Base-by-base conservation (phyloP, 768 basidiomycete genomes). In the Glaciozyma martinii region DNA sequence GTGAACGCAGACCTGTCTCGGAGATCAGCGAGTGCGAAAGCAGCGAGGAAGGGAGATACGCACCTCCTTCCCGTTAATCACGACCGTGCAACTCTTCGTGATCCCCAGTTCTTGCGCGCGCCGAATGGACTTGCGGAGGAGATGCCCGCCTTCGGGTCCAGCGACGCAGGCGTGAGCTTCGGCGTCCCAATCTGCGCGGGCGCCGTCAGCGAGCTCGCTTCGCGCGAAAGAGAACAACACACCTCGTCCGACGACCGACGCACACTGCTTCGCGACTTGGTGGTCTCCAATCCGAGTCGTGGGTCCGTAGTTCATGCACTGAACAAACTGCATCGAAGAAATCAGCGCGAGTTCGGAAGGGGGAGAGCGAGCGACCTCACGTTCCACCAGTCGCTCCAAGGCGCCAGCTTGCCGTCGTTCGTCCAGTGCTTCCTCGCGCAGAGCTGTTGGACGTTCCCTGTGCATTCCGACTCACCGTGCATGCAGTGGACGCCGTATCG, bases 401-500 rank as follows among this genome's bases (percentile, higher is more conserved):
- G 50, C 29, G 42, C 18, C 8, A 42, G 21, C 40, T 44, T 18
- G n/a, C 59, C 53, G 27, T 47, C 7, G 52, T 57, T 12, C n/a
- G 5, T n/a, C 52, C 43, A 19, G 16, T 32, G 30, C 60, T 59
- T 71, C 65, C 19, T 25, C 15, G 77, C 86, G 75, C 93, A 97
- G 32, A 95, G 80, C 74, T 95, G 85, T 65, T 95, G 88, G 23
- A 90, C 83, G 77, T 94, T 91, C 50, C 89, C 92, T 19, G 83
- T 83, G 72, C 92, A 95, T 76, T 97, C 92, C 59, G 81, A 76
- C 7, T 78, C 78, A 23, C 90, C 91, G 73, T 94, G 91, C 80
- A 81, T 81, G 77, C 92, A 95, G 42, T 78, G 81, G 37, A 87
- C 83, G n/a, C 90, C 90, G 73, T 86, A 89, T 56, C 79, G 78